phyloP scores from a whole-genome alignment of 129 eudicot species.

The Lonicera japonica region DNA sequence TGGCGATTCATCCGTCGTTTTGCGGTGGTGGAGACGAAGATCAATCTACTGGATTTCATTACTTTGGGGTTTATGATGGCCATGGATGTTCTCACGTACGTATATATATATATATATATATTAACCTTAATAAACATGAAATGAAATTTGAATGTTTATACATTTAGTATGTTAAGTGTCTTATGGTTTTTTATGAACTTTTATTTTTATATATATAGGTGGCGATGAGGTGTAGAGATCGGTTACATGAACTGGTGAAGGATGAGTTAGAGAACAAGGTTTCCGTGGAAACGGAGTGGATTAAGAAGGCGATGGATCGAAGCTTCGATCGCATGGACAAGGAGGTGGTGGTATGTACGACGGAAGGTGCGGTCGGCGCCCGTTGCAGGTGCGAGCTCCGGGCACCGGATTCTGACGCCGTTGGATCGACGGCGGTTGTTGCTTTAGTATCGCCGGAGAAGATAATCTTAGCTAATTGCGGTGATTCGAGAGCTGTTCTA shows the following conservation, averaged over 20 bases:
- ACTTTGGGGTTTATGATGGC: constrained; percentile 76
- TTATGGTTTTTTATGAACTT: neutral
- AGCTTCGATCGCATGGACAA: constrained; percentile 73
- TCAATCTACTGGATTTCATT: constrained; percentile 31
- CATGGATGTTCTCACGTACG: constrained; percentile 88
- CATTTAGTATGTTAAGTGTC: neutral
- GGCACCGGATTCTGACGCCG: constrained; percentile 37
- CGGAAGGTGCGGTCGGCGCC: constrained; percentile 26
- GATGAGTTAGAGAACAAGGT: constrained; percentile 37
- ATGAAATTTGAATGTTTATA: neutral
- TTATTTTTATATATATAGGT: no score
- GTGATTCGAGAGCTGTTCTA: constrained; percentile 81
- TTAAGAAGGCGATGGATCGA: constrained; percentile 47
- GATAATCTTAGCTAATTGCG: constrained; percentile 68
- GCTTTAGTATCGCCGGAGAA: constrained; percentile 55
- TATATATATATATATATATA: no score
- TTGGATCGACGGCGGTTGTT: constrained; percentile 82
- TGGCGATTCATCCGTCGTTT: constrained; percentile 63
- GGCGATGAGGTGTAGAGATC: constrained; percentile 59
- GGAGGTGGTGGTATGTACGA: constrained; percentile 46
- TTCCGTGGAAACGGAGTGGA: constrained; percentile 35
- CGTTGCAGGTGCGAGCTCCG: constrained; percentile 39
- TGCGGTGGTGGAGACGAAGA: constrained; percentile 17
- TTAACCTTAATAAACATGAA: no score
- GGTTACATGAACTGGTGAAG: constrained; percentile 61